Conservation (phyloP, 257 asterid species). For the Fraxinus excelsior region DNA sequence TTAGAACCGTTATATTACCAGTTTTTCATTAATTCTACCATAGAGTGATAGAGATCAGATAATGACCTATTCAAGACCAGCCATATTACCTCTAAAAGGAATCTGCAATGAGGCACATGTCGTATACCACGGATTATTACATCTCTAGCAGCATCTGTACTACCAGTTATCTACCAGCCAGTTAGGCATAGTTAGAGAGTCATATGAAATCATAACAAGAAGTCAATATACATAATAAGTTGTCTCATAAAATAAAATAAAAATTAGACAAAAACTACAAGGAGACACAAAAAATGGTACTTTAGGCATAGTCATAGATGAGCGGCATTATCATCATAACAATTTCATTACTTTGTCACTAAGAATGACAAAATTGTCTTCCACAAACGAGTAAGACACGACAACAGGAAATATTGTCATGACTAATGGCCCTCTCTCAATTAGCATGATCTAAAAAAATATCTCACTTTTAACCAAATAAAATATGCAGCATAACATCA, state of each 20-base stretch:
- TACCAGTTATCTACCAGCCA: constrained; percentile 70
- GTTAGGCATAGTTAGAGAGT: constrained; percentile 37
- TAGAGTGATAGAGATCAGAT: neutral
- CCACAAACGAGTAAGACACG: neutral
- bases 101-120: constrained; percentile 57
- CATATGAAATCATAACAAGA: constrained; percentile 13
- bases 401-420: neutral
- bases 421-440: neutral
- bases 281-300: neutral
- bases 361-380: neutral
- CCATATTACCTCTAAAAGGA: constrained; percentile 68
- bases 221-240: neutral
- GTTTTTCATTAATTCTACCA: neutral
- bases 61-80: neutral
- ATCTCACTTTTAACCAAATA: neutral
- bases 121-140: constrained; percentile 67
- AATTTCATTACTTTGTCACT: neutral
- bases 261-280: neutral
- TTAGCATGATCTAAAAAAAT: neutral
- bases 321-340: neutral
- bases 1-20: neutral
- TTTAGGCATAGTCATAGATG: neutral
- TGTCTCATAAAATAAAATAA: constrained; percentile 11
- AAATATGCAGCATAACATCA: neutral
- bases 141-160: constrained; percentile 72